Evolutionary conservation across 2,329 filamentous ascomycete species (phyloP), one percentile per base, ranked within the genome.

Genomic region (Xylariaceae sp.): DNA sequence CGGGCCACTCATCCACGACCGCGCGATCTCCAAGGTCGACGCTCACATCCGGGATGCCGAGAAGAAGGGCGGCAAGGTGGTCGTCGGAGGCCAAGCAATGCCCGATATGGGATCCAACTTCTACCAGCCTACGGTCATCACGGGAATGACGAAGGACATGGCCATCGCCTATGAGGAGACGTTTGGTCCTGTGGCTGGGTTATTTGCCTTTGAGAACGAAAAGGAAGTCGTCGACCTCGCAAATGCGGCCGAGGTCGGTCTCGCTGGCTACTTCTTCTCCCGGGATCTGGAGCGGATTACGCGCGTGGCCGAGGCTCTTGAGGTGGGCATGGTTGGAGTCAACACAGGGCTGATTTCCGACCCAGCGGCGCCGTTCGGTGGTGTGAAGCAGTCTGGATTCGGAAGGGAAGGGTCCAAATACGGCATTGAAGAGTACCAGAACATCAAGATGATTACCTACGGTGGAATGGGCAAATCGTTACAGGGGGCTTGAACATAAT

Each of bases 261-360:
- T 98, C 28, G 93, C 91, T 0, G 91, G 88, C 1, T 97, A 97
- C 69, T 95, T 98, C 71, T 97, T 88, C 73, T 89, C 79, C 4
- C 66, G 68, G 37, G 76, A 86, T 55, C 47, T 85, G 11, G 69
- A 76, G 56, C 67, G 83, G 6, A 73, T 79, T 19, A 68, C 72
- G 53, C 71, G 83, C 36, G 76, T 87, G 0, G 78, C 81, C 0
- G 83, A 87, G 65, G 73, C 74, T 13, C 68, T 94, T 30, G 85
- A 94, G 61, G 86, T 91, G 1, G 89, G 88, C 39, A 94, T 94
- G 89, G 79, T 94, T 1, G 88, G 87, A 41, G 80, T 90, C 45
- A 91, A 91, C 65, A 89, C 85, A 1, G 87, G 87, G 1, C 46
- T 83, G 38, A 76, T 81, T 48, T 79, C 75, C 2, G 78, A 81